A percentile compares a stretch with the other conserved stretches of the same genome.
These are phyloP conservation scores for Aspergillus hiratsukae DNA, from an alignment of 2,329 filamentous ascomycete genomes.

Conservation along the genomic window DNA sequence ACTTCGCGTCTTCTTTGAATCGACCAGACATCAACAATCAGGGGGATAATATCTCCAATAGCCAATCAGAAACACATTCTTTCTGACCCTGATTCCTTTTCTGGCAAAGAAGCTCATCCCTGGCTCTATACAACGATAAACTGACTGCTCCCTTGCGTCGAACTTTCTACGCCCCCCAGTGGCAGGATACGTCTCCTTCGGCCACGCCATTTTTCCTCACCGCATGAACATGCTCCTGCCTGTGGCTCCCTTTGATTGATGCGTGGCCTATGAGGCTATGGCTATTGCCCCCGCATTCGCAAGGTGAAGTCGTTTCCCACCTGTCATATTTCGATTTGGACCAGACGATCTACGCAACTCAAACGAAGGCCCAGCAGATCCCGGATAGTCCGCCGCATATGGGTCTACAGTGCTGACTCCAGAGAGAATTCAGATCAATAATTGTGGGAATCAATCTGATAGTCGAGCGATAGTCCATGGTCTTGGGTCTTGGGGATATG, in stretches of 20 bases:
- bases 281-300: neutral
- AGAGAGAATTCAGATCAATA: neutral
- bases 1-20: neutral
- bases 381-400: neutral
- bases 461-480: neutral
- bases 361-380: conserved; percentile 3
- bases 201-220: conserved; percentile 1
- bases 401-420: neutral
- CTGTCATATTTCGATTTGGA: conserved; percentile 10
- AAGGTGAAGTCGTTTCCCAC: conserved; percentile 10
- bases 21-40: neutral
- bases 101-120: conserved; percentile 7
- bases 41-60: neutral
- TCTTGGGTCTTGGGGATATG: neutral
- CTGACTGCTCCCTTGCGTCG: conserved; percentile 12
- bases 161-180: neutral
- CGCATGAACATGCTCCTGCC: conserved; percentile 1
- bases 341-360: conserved; percentile 2
- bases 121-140: conserved; percentile 6
- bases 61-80: neutral
- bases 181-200: neutral
- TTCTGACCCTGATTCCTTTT: conserved; percentile 2
- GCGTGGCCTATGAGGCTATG: neutral
- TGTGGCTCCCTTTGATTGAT: neutral
- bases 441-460: neutral